These are phyloP conservation scores for Fusarium agapanthi DNA, from an alignment of 2,329 filamentous ascomycete genomes.

Conservation along the genomic window DNA sequence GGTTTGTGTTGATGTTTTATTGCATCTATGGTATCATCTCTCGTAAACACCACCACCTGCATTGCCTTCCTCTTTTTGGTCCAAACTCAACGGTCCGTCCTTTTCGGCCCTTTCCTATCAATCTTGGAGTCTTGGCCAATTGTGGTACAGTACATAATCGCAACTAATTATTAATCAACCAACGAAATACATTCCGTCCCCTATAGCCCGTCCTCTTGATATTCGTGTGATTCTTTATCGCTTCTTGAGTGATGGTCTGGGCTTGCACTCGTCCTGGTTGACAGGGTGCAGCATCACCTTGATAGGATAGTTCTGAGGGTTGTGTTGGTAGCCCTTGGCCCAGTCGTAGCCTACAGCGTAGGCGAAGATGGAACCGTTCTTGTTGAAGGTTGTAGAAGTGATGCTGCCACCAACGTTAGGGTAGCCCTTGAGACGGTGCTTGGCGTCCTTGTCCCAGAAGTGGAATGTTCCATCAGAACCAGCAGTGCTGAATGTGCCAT, in stretches of 20 bases:
- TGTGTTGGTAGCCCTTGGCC: constrained; percentile 93
- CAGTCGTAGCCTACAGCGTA: constrained; percentile 97
- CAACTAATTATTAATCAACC: constrained; percentile 29
- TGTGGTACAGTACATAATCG: constrained; percentile 25
- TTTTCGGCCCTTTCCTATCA: constrained; percentile 12
- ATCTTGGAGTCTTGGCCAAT: constrained; percentile 15
- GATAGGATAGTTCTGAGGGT: constrained; percentile 76
- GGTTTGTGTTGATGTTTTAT: constrained; percentile 29
- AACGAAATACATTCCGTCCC: background rate
- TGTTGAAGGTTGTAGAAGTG: constrained; percentile 90
- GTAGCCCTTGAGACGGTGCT: constrained; percentile 90
- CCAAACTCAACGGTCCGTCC: constrained; percentile 15
- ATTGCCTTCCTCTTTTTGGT: constrained; percentile 6
- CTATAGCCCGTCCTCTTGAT: background rate
- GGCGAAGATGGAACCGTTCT: constrained; percentile 82
- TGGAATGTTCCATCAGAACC: constrained; percentile 96
- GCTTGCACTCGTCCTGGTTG: constrained; percentile 68
- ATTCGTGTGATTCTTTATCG: constrained; percentile 50
- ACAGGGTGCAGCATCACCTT: constrained; percentile 90
- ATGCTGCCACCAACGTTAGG: constrained; percentile 87
- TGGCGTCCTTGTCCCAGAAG: constrained; percentile 94
- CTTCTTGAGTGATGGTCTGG: constrained; percentile 67
- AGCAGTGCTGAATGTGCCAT: constrained; percentile 98
- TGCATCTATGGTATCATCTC: constrained; percentile 44
- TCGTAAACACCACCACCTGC: constrained; percentile 38